Percentiles rank a stretch among this genome's conserved stretches.
Evolutionary conservation across 495 filamentous ascomycete genomes (phyloP).

Genomic region (Oidiodendron maius): DNA sequence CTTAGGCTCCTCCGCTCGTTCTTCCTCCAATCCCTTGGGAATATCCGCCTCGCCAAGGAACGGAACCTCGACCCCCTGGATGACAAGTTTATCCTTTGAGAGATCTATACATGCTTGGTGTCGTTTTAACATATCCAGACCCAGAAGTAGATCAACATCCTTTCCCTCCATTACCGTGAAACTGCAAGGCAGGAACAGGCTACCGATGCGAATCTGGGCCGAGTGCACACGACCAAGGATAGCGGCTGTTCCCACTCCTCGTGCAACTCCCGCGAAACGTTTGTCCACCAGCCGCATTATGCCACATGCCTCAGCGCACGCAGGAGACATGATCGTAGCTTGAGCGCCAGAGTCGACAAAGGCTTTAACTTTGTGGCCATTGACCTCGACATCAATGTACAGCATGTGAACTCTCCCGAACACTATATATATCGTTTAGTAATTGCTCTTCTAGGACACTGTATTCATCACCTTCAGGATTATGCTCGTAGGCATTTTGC

Average conservation of each 20-base stretch:
- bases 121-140: conserved; percentile 92
- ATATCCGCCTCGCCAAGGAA: conserved; percentile 94
- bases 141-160: conserved; percentile 88
- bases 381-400: conserved; percentile 94
- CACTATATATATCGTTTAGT: conserved; percentile 42
- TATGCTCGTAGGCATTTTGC: conserved; percentile 91
- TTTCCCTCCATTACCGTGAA: conserved; percentile 99
- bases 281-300: conserved; percentile 97
- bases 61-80: conserved; percentile 78
- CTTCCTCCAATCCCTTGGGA: conserved; percentile 70
- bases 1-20: conserved; percentile 72
- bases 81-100: conserved; percentile 67
- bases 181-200: conserved; percentile 79
- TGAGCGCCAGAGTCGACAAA: conserved; percentile 98
- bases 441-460: neutral
- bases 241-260: conserved; percentile 87
- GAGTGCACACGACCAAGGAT: conserved; percentile 94
- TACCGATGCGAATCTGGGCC: conserved; percentile 88
- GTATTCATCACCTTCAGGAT: conserved; percentile 75
- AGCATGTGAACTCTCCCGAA: conserved; percentile 93
- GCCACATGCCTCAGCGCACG: conserved; percentile 82
- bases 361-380: conserved; percentile 84
- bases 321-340: conserved; percentile 96
- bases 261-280: conserved; percentile 84
- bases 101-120: conserved; percentile 93